Evolutionary conservation across 768 basidiomycete species (phyloP).

Genomic region (Amanita phalloides): DNA sequence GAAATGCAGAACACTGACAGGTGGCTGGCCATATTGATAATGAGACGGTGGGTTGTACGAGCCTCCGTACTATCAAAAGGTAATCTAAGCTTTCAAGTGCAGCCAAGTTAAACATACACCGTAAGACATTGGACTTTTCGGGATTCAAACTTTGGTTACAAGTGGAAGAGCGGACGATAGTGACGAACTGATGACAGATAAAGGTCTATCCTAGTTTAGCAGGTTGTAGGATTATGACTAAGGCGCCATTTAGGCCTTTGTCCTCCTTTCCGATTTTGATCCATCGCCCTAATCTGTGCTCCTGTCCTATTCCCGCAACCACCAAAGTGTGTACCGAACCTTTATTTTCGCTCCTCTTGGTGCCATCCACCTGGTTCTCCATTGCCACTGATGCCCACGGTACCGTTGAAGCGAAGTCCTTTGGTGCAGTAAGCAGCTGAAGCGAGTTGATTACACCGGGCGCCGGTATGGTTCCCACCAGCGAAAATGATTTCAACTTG

Average conservation of each 20-base stretch:
- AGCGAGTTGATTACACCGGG: conserved; percentile 86
- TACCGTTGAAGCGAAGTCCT: conserved; percentile 29
- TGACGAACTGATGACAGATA: background rate
- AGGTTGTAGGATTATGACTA: conserved; percentile 45
- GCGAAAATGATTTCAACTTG: conserved; percentile 67
- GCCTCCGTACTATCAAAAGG: conserved; percentile 9
- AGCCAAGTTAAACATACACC: background rate
- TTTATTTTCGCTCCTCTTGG: conserved; percentile 11
- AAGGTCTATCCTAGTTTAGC: conserved; percentile 16
- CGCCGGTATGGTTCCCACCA: conserved; percentile 50
- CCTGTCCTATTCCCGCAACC: conserved; percentile 77
- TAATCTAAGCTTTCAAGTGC: background rate
- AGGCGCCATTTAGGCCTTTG: conserved; percentile 61
- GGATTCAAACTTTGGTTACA: background rate
- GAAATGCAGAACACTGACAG: conserved; percentile 10
- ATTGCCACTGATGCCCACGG: conserved; percentile 21
- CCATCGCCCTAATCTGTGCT: conserved; percentile 89
- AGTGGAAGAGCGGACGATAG: background rate
- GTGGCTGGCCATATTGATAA: conserved; percentile 8
- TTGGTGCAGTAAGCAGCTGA: conserved; percentile 56
- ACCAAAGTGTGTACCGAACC: conserved; percentile 35
- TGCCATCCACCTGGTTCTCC: background rate
- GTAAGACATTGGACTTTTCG: background rate
- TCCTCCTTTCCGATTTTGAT: conserved; percentile 38
- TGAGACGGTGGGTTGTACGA: conserved; percentile 3